Evolutionary conservation across 768 basidiomycete species (phyloP).

Genomic region (Lactarius vividus): DNA sequence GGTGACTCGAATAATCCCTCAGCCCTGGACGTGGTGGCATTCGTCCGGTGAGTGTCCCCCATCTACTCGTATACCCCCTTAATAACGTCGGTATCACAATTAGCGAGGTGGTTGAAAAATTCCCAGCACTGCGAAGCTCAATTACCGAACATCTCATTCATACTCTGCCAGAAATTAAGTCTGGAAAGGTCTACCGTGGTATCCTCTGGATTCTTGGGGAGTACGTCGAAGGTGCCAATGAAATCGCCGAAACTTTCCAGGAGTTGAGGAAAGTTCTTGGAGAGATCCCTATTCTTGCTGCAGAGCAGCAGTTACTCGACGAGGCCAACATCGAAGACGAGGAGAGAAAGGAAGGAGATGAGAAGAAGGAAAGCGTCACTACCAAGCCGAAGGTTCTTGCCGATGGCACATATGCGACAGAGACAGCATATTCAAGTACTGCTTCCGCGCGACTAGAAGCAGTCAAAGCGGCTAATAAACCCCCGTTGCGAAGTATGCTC

Average conservation of each 20-base stretch:
- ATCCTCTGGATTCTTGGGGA: constrained; percentile 99
- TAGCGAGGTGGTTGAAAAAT: constrained; percentile 96
- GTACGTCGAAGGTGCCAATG: constrained; percentile 67
- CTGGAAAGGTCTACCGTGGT: constrained; percentile 95
- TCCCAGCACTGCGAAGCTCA: constrained; percentile 77
- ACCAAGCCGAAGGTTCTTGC: constrained; percentile 79
- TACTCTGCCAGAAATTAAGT: constrained; percentile 85
- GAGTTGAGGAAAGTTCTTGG: constrained; percentile 85
- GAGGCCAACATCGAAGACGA: constrained; percentile 62
- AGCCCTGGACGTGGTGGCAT: constrained; percentile 91
- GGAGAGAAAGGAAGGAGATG: constrained; percentile 48
- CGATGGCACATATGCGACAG: constrained; percentile 97
- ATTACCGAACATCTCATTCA: constrained; percentile 84
- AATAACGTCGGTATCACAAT: neutral
- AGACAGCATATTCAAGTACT: constrained; percentile 79
- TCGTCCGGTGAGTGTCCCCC: constrained; percentile 49
- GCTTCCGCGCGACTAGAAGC: constrained; percentile 67
- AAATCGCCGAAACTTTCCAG: constrained; percentile 69
- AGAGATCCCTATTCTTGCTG: constrained; percentile 95
- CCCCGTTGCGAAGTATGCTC: constrained; percentile 74
- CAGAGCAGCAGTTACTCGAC: constrained; percentile 80
- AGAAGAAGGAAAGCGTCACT: constrained; percentile 45
- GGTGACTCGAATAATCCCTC: constrained; percentile 94
- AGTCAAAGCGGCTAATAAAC: constrained; percentile 84
- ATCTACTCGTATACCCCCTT: neutral